Percentiles rank a stretch among this genome's conserved stretches.
Evolutionary conservation across 495 filamentous ascomycete genomes (phyloP).

Genomic region (Rhypophila decipiens): DNA sequence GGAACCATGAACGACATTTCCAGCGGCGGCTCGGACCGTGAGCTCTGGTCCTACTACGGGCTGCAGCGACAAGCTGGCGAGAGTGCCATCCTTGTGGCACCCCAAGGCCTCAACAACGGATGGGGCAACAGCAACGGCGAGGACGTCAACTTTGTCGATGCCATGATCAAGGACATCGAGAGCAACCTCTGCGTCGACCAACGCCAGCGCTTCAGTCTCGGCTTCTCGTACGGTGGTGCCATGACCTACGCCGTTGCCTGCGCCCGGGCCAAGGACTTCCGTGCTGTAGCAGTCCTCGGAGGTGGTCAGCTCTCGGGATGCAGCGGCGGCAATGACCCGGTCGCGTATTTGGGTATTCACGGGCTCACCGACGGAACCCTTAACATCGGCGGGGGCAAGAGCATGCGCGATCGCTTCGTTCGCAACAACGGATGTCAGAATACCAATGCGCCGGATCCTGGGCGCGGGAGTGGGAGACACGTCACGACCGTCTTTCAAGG

Average conservation of each 20-base stretch:
- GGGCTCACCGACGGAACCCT: slow-evolving; percentile 33
- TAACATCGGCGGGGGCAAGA: slow-evolving; percentile 21
- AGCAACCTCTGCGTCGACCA: slow-evolving; percentile 35
- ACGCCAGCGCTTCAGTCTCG: slow-evolving; percentile 31
- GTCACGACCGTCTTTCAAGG: slow-evolving; percentile 23
- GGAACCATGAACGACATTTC: slow-evolving; percentile 29
- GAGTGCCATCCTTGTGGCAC: slow-evolving; percentile 38
- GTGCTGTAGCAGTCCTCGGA: slow-evolving; percentile 31
- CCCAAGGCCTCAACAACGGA: slow-evolving; percentile 36
- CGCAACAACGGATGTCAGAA: slow-evolving; percentile 30
- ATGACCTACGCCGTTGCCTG: slow-evolving; percentile 41
- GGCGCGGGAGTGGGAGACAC: slow-evolving; percentile 18
- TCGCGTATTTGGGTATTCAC: slow-evolving; percentile 39
- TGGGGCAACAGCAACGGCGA: slow-evolving; percentile 37
- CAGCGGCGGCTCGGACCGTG: slow-evolving; percentile 20
- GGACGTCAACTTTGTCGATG: slow-evolving; percentile 33
- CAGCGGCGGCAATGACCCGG: slow-evolving; percentile 28
- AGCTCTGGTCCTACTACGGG: slow-evolving; percentile 31
- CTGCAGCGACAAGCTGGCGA: slow-evolving; percentile 27
- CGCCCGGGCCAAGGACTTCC: slow-evolving; percentile 29
- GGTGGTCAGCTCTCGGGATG: slow-evolving; percentile 34
- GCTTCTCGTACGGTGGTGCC: slow-evolving; percentile 39
- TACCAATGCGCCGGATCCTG: slow-evolving; percentile 20
- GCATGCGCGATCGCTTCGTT: slow-evolving; percentile 31
- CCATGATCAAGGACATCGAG: slow-evolving; percentile 27